Conservation (phyloP, 2,329 filamentous ascomycete species). For the Pezicula carpinea region DNA sequence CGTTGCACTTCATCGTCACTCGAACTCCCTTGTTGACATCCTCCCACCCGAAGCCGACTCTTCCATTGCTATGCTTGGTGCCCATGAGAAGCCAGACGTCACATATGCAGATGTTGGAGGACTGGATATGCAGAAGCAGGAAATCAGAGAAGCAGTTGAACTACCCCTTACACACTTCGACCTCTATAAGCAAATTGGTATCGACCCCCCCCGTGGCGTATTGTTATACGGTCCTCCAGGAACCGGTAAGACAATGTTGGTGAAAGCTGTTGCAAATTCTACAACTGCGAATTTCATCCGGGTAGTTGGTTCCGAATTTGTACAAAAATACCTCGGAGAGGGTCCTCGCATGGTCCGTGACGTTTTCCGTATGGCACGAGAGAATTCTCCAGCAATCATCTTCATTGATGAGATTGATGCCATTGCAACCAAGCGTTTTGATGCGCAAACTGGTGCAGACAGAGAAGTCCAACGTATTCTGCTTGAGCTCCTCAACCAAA, state of each 20-base stretch:
- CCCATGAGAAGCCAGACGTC: conserved; percentile 96
- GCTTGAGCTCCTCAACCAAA: conserved; percentile 95
- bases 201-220: conserved; percentile 94
- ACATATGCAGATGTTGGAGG: conserved; percentile 98
- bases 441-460: conserved; percentile 96
- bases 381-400: conserved; percentile 97
- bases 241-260: conserved; percentile 94
- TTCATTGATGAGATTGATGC: conserved; percentile 99
- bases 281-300: conserved; percentile 98
- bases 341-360: conserved; percentile 98
- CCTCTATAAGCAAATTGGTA: conserved; percentile 98
- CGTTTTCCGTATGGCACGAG: conserved; percentile 97
- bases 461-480: conserved; percentile 98
- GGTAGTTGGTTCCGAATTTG: conserved; percentile 96
- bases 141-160: conserved; percentile 97
- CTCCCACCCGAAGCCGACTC: conserved; percentile 98
- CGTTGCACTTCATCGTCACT: conserved; percentile 95
- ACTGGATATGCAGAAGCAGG: conserved; percentile 99
- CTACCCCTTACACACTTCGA: conserved; percentile 96
- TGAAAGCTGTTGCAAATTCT: conserved; percentile 97
- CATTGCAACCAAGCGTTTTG: conserved; percentile 98
- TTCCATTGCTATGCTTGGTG: conserved; percentile 95
- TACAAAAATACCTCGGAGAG: conserved; percentile 97
- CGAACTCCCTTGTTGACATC: conserved; percentile 97
- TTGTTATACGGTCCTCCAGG: conserved; percentile 93